Percentiles rank a stretch among this genome's conserved stretches.
phyloP scores from a whole-genome alignment of 306 rosid genomes.

The Cucurbita argyrosperma region DNA sequence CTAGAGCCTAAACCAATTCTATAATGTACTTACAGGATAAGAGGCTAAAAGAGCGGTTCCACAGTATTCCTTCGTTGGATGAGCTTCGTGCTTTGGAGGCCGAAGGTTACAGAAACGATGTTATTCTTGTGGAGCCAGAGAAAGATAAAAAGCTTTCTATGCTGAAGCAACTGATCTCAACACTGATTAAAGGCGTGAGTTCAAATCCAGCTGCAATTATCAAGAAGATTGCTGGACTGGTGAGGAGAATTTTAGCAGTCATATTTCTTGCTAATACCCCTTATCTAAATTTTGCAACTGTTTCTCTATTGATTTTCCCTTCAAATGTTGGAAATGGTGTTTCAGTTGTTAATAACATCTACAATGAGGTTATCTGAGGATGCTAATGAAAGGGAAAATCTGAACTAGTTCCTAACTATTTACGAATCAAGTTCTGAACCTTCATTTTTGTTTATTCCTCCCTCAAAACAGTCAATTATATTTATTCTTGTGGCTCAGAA shows the following conservation, averaged over 20 bases:
- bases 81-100: slow-evolving; percentile 70
- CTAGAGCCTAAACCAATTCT: background rate
- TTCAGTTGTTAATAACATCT: background rate
- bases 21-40: slow-evolving; percentile 47
- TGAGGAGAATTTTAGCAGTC: slow-evolving; percentile 16
- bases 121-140: slow-evolving; percentile 77
- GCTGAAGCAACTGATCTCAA: slow-evolving; percentile 74
- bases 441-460: background rate
- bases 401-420: background rate
- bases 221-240: slow-evolving; percentile 94
- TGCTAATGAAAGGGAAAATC: background rate
- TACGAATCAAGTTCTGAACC: background rate
- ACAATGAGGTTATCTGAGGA: background rate
- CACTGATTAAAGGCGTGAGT: slow-evolving; percentile 80
- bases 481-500: too few relatives aligned
- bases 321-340: background rate
- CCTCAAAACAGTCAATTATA: background rate
- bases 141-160: slow-evolving; percentile 85
- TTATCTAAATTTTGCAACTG: background rate
- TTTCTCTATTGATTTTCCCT: background rate
- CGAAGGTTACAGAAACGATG: slow-evolving; percentile 69
- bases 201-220: slow-evolving; percentile 79
- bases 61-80: slow-evolving; percentile 70
- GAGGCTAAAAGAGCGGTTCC: slow-evolving; percentile 69
- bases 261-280: background rate